Conservation (phyloP, 2,329 filamentous ascomycete species). For the Samsoniella hepiali region DNA sequence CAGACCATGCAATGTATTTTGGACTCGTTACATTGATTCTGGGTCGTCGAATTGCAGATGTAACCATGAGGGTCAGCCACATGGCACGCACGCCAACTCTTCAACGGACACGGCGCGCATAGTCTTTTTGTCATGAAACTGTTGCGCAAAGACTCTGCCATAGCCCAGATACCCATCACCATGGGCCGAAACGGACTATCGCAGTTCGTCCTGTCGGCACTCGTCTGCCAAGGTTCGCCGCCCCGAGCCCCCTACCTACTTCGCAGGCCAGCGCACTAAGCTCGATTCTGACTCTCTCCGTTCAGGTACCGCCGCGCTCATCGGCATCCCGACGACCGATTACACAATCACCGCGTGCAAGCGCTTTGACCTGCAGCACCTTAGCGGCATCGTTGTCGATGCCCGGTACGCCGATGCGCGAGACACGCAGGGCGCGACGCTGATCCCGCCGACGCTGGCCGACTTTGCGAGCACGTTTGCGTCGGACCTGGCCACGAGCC, state of each 20-base stretch:
- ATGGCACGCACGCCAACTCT: no score
- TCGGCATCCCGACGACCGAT: conserved; percentile 35
- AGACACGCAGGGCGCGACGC: conserved; percentile 45
- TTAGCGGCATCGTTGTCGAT: conserved; percentile 44
- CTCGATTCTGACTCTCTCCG: no score
- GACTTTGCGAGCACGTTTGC: conserved; percentile 48
- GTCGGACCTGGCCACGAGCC: conserved; percentile 29
- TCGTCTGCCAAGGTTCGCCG: background rate
- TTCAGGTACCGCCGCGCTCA: conserved; percentile 5
- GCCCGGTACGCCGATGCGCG: conserved; percentile 35
- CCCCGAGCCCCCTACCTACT: background rate
- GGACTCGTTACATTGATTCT: background rate
- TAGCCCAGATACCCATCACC: background rate
- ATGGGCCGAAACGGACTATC: background rate
- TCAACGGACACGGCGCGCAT: no score
- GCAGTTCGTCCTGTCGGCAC: conserved; percentile 3
- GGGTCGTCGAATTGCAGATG: background rate
- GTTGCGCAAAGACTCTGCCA: background rate
- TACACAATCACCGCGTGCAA: conserved; percentile 27
- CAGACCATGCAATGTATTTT: no score
- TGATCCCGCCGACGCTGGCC: conserved; percentile 49
- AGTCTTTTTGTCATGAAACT: background rate
- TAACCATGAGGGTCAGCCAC: background rate
- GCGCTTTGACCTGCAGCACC: conserved; percentile 27
- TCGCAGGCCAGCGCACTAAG: background rate